Percentiles rank a stretch among this genome's conserved stretches.
phyloP scores from a whole-genome alignment of 2,329 filamentous ascomycete species.

The Gaeumannomyces sp. region DNA sequence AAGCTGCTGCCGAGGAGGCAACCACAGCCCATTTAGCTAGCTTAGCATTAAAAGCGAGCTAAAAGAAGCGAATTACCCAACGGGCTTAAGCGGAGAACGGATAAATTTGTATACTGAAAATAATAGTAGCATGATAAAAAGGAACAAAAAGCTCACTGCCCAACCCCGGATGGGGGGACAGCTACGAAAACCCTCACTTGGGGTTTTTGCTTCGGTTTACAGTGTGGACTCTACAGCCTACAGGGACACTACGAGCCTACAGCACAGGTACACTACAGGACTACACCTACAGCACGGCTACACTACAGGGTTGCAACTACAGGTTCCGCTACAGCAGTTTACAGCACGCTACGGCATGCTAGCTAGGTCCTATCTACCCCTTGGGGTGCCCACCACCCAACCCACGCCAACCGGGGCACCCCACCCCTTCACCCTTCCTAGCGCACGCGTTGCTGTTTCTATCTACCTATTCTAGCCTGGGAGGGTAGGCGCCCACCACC shows the following conservation, averaged over 20 bases:
- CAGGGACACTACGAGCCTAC: no score
- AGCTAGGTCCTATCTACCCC: no score
- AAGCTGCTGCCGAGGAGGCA: constrained; percentile 39
- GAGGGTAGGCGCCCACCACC: no score
- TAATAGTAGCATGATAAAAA: background rate
- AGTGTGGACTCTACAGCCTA: background rate
- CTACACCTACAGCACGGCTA: background rate
- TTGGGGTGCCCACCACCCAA: no score
- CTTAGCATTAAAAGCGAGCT: background rate
- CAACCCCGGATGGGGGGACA: background rate
- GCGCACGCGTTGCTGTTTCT: no score
- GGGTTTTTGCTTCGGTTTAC: background rate
- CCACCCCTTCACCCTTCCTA: no score
- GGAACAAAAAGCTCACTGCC: background rate
- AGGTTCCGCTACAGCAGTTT: no score
- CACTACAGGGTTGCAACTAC: no score
- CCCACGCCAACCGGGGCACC: no score
- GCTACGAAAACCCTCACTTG: constrained; percentile 2
- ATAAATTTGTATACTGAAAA: background rate
- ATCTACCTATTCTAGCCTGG: no score
- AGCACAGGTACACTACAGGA: no score
- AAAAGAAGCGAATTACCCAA: background rate
- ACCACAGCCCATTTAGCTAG: constrained; percentile 7
- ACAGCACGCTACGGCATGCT: no score
- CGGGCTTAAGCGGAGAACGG: background rate